Evolutionary conservation across 2,329 filamentous ascomycete genomes (phyloP), one percentile per base, ranked within the genome.

Genomic region (Cordyceps farinosa): DNA sequence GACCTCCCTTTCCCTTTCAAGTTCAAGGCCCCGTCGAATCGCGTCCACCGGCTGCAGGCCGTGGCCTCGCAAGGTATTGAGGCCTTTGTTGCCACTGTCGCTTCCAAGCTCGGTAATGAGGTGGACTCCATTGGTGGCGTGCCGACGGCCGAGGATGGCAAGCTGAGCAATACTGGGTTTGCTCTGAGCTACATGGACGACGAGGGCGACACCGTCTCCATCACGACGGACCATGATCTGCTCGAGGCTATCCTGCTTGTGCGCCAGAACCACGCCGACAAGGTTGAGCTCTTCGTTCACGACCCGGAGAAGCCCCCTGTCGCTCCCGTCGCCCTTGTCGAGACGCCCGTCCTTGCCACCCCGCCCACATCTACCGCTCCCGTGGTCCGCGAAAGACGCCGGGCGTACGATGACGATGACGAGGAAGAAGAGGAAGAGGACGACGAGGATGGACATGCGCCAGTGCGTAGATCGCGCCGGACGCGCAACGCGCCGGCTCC

Each of bases 251-350:
- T 99, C 68, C 82, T 88, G 27, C 84, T 98, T 34, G 91, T 94
- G 5, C 89, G 91, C 65, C 87, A 90, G 64, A 84, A 85, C 52
- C 87, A 82, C 69, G 88, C 87, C 52, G 95, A 98, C 69, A 99
- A 99, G 82, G 95, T 99, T 27, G 95, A 99, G 71, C 84, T 99
- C 17, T 98, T 97, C 70, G 93, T 98, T 13, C 95, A 99, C 74
- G 90, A 99, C 70, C 93, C 94, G 1, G 87, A 92, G 66, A 90
- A 95, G 77, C 87, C 94, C n/a, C 90, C 93, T 0, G 83, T 92
- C n/a, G 80, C 87, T 10, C 80, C 84, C 1, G 84, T 86, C 0
- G 76, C 87, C 11, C 82, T 81, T 30, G 71, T 75, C 29, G 76
- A 79, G 3, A 77, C 81, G 30, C 71, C 77, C 1, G 69, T 73